Evolutionary conservation across 345 rosid genomes (phyloP).

Genomic region (Fremontodendron californicum): DNA sequence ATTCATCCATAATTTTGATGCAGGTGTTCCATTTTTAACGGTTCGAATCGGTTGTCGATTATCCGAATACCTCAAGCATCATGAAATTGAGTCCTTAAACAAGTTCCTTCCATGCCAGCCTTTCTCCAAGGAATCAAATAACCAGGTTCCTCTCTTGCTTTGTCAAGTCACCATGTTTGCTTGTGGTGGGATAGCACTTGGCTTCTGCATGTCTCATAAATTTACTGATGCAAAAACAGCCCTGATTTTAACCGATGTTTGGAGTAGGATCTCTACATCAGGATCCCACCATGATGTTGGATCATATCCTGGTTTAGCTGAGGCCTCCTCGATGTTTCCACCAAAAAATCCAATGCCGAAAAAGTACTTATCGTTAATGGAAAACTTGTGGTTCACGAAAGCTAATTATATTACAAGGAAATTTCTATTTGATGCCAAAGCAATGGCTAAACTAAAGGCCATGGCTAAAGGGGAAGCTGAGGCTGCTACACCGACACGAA

Average conservation of each 20-base stretch:
- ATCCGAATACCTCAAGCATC: background rate
- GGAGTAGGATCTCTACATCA: background rate
- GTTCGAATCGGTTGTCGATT: background rate
- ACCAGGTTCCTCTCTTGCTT: background rate
- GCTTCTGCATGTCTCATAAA: background rate
- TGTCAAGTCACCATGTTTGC: slow-evolving; percentile 5
- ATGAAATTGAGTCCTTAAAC: slow-evolving; percentile 6
- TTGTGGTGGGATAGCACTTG: slow-evolving; percentile 2
- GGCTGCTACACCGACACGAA: background rate
- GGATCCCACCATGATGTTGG: background rate
- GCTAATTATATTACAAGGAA: background rate
- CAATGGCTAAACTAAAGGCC: background rate
- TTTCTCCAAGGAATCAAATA: background rate
- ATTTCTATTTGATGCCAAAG: background rate
- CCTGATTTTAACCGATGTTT: background rate
- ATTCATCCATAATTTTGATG: background rate
- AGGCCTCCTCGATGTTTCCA: background rate
- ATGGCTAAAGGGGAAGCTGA: background rate
- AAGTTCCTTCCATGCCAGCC: slow-evolving; percentile 6
- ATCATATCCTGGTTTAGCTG: background rate
- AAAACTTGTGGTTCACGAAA: slow-evolving; percentile 7
- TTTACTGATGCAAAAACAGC: background rate
- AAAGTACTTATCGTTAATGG: background rate
- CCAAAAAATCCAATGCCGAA: background rate
- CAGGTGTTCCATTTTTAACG: background rate